Base-by-base conservation (phyloP, 768 basidiomycete genomes). In the Fibroporia radiculosa region DNA sequence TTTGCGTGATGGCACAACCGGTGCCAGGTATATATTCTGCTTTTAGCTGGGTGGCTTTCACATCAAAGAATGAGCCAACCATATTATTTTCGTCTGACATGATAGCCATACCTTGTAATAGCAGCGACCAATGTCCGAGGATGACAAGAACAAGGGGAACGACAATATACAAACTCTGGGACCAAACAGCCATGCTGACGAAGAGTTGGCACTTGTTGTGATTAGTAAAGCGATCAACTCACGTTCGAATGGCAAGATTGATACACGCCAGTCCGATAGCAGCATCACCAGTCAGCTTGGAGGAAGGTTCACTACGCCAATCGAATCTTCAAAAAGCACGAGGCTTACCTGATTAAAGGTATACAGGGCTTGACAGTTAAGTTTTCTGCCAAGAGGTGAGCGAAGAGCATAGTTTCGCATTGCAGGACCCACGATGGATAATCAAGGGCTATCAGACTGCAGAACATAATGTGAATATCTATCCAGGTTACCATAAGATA, bases 41-140 rank as follows among this genome's bases (percentile, higher is more conserved):
- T 34, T 69, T 77, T 11, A 85, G 59, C 16, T 77, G 69, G 5
- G 82, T 68, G 22, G 80, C 82, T 81, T 36, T 18, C 25, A 45
- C 0, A 43, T 12, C 24, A 32, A 13, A 6, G 34, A 19, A 28
- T 40, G 10, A 31, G 29, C 10, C 29, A 31, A 16, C 11, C n/a
- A 31, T 10, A 31, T n/a, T 31, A 16, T n/a, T 10, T 37, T 12
- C n/a, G 18, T 8, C 13, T 8, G 35, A 37, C 10, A 19, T 8
- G 8, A 44, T n/a, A n/a, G n/a, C n/a, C 44, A 0, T 51, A 71
- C 81, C 80, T 63, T 83, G 82, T 16, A 84, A 63, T 46, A 84
- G 75, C 36, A 84, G 61, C 0, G 78, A 77, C 82, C 82, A 84
- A 49, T 83, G 82, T 1, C 82, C 82, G 11, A 83, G 63, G 32